phyloP scores from a whole-genome alignment of 257 asterid species.

The Solanum corneliomulleri region DNA sequence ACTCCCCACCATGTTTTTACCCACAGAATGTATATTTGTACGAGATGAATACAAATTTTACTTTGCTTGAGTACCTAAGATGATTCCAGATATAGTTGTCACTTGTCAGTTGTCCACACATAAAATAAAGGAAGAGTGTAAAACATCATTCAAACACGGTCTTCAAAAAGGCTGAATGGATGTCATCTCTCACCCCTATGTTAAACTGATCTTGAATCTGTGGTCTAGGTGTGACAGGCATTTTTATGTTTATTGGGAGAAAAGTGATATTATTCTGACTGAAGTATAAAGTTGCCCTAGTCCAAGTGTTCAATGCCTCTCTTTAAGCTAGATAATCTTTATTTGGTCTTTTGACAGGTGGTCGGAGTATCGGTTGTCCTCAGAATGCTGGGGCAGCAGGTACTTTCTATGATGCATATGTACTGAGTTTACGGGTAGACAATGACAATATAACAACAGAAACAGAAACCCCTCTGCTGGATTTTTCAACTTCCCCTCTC shows the following conservation, averaged over 20 bases:
- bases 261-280: neutral
- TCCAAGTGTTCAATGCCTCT: neutral
- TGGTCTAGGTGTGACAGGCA: neutral
- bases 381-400: slow-evolving; percentile 98
- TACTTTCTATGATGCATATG: slow-evolving; percentile 86
- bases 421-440: slow-evolving; percentile 84
- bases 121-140: neutral
- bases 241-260: neutral
- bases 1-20: neutral
- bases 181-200: neutral
- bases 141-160: neutral
- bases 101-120: neutral
- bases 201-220: neutral
- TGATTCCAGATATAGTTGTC: neutral
- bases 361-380: slow-evolving; percentile 76
- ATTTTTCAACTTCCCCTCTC: slow-evolving; percentile 81
- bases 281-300: neutral
- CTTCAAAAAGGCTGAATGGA: neutral
- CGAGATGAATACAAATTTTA: neutral
- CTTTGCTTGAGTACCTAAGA: neutral
- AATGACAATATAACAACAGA: slow-evolving; percentile 83
- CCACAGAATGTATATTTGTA: neutral
- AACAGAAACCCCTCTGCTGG: slow-evolving; percentile 94
- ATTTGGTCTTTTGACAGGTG: slow-evolving; percentile 51
- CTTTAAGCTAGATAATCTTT: slow-evolving; percentile 2